Conservation (phyloP, 352 stramenopile genomes). For the Phytophthora rubi region DNA sequence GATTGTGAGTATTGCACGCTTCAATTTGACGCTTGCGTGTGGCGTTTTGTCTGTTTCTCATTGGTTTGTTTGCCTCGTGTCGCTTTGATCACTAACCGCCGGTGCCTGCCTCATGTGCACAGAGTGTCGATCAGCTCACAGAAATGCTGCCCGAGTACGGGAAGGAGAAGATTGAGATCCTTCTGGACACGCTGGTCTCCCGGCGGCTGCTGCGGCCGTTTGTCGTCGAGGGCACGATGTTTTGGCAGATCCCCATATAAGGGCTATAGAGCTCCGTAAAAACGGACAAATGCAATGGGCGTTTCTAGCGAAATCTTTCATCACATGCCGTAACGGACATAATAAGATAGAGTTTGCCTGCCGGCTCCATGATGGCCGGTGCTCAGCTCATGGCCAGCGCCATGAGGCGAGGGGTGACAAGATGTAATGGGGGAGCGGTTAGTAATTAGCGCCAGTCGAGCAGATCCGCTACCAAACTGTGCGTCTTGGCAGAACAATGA, state of each 20-base stretch:
- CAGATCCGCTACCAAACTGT: not conserved
- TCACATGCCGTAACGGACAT: constrained; percentile 20
- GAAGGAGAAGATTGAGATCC: constrained; percentile 76
- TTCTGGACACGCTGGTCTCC: constrained; percentile 83
- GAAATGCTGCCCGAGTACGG: constrained; percentile 73
- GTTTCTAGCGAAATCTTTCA: constrained; percentile 37
- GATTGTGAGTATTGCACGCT: constrained; percentile 59
- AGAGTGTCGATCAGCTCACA: constrained; percentile 78
- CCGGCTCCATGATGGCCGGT: constrained; percentile 11
- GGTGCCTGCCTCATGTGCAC: constrained; percentile 4
- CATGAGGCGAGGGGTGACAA: not conserved
- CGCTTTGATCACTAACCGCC: constrained; percentile 21
- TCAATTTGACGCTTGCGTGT: constrained; percentile 2
- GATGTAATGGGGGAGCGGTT: constrained; percentile 17
- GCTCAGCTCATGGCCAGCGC: not conserved
- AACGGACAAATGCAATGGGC: constrained; percentile 27
- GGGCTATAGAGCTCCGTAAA: constrained; percentile 12
- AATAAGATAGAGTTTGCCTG: not conserved
- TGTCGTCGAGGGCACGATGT: constrained; percentile 86
- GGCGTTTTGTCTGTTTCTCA: constrained; percentile 29
- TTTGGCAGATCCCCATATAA: constrained; percentile 67
- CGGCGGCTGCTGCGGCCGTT: constrained; percentile 78
- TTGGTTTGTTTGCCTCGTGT: not conserved
- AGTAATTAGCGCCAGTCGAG: constrained; percentile 15
- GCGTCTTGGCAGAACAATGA: not conserved